These are phyloP conservation scores for Trebouxia gelatinosa DNA, from an alignment of 163 green algal species.

Conservation along the genomic window DNA sequence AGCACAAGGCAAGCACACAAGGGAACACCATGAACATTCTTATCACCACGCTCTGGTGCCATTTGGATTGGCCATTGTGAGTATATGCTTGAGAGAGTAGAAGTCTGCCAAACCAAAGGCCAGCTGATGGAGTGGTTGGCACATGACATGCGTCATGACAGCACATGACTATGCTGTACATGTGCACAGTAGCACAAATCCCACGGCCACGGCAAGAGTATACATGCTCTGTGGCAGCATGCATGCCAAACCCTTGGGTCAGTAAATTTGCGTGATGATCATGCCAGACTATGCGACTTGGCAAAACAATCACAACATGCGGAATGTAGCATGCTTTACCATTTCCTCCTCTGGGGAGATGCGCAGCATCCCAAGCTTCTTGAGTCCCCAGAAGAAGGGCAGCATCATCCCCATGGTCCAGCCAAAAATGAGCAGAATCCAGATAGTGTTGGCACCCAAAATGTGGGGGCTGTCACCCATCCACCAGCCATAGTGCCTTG, in stretches of 20 bases:
- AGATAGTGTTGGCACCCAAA: constrained; percentile 48
- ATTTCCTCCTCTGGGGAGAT: constrained; percentile 59
- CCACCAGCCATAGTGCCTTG: constrained; percentile 35
- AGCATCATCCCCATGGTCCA: constrained; percentile 56
- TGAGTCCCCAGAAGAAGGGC: constrained; percentile 61
- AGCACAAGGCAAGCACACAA: too few relatives aligned
- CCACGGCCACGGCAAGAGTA: too few relatives aligned
- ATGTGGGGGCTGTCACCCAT: constrained; percentile 40
- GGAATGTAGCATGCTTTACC: constrained; percentile 1
- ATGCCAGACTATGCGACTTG: not conserved
- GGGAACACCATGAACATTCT: too few relatives aligned
- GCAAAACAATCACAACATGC: not conserved
- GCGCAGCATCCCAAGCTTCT: constrained; percentile 47
- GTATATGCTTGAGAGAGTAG: too few relatives aligned
- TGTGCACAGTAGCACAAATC: too few relatives aligned
- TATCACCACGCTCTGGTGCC: too few relatives aligned
- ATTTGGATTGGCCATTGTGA: too few relatives aligned
- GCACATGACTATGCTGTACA: too few relatives aligned
- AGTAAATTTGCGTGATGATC: not conserved
- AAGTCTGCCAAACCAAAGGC: too few relatives aligned
- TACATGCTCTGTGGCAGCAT: too few relatives aligned
- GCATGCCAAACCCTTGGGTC: not conserved
- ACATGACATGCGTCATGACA: too few relatives aligned
- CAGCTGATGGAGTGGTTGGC: too few relatives aligned
- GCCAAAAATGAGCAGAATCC: constrained; percentile 52